phyloP scores from a whole-genome alignment of 257 asterid genomes.

The Phtheirospermum japonicum region DNA sequence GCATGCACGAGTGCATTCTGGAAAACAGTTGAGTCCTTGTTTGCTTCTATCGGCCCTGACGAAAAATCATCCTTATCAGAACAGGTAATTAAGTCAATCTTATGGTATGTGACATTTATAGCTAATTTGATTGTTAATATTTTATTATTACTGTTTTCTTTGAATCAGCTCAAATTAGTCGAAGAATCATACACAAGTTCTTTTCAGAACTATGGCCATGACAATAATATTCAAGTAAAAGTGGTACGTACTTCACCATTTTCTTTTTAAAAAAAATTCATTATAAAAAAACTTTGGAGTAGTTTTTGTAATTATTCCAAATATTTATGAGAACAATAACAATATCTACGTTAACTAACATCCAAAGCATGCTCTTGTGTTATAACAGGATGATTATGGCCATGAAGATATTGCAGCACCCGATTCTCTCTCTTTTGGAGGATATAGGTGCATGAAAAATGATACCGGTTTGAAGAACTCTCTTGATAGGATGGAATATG shows the following conservation, averaged over 20 bases:
- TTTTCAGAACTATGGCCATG: constrained; percentile 37
- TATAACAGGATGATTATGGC: constrained; percentile 50
- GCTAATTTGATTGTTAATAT: constrained; percentile 27
- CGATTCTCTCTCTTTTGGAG: constrained; percentile 43
- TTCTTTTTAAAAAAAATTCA: background rate
- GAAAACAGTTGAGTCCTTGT: constrained; percentile 63
- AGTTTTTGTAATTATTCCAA: background rate
- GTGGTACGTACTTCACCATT: constrained; percentile 14
- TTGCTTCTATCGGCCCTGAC: constrained; percentile 57
- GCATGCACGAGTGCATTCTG: constrained; percentile 76
- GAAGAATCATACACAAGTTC: constrained; percentile 48
- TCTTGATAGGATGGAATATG: constrained; percentile 37
- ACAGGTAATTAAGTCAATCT: constrained; percentile 50
- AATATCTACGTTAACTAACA: constrained; percentile 26
- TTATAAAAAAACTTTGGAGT: background rate
- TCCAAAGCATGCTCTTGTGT: constrained; percentile 27
- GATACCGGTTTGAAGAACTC: constrained; percentile 40
- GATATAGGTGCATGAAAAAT: constrained; percentile 39
- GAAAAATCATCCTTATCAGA: constrained; percentile 49
- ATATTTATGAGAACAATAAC: constrained; percentile 4
- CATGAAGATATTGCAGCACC: constrained; percentile 46
- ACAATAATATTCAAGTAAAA: constrained; percentile 41
- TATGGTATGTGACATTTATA: constrained; percentile 22
- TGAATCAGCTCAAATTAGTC: constrained; percentile 52
- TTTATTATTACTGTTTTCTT: constrained; percentile 1